Evolutionary conservation across 2,329 filamentous ascomycete species (phyloP), one percentile per base, ranked within the genome.

Genomic region (Microthyrium microscopicum): DNA sequence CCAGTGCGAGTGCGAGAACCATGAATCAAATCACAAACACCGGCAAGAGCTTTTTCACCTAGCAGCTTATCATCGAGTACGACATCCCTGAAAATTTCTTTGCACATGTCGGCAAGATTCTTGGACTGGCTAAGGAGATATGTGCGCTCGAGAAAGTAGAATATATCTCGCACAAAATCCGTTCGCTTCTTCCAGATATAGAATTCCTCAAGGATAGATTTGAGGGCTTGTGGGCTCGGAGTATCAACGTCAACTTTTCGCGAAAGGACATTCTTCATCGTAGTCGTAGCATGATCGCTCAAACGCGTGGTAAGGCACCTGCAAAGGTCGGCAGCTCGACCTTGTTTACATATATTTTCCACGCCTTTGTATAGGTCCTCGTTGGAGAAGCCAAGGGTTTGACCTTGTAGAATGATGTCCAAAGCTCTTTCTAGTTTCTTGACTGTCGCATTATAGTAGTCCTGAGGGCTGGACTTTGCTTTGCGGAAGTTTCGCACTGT

Each of bases 71-170:
- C 59, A 21, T 62, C 57, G 43, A 74, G 72, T 21, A 78, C 58
- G 29, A 61, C 53, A 6, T 58, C 67, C 34, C 80, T 70, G 51
- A 95, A 98, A 39, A 83, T 67, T 11, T 64, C 57, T 35, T 89
- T 73, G 4, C 77, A 72, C 61, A 92, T 74, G 47, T 92, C 82
- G 47, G 85, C 78, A 36, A 98, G 72, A 21, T 78, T 78, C 16
- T 77, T 71, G 43, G 76, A 73, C 29, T 75, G 73, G 37, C 77
- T 75, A 3, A 93, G 62, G 5, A 98, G 65, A 49, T 84, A 94
- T 2, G 84, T 81, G 41, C 89, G 75, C 51, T 98, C 87, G 42
- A 98, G 68, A 48, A 85, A 98, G 58, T 84, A 92, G 56, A 94
- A 95, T 25, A 91, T 78, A 41, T 80, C 87, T 31, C 84, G 73